Evolutionary conservation across 73 alveolate genomes (phyloP), one percentile per base, ranked within the genome.

Genomic region (Durusdinium trenchii): DNA sequence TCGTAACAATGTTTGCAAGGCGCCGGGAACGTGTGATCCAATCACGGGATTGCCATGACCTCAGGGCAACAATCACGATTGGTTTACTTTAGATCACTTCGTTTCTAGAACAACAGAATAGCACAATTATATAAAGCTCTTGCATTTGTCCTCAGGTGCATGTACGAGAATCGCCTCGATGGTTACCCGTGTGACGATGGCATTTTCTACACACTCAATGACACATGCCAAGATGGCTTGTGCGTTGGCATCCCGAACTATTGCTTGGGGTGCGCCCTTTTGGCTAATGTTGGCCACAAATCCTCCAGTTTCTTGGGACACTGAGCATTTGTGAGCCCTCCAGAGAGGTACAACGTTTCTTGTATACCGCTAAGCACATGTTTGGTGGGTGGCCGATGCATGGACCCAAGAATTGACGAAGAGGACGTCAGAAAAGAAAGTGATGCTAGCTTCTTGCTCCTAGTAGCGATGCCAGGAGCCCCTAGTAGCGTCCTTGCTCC

Each of bases 311-410:
- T 1, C 12, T 71, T n/a, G n/a, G n/a, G n/a, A n/a, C n/a, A 60
- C 1, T 0, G 89, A 28, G 16, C n/a, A n/a, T n/a, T 36, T 40
- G 36, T 38, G 54, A 3, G 52, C 62, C 16, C 45, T 79, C n/a
- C n/a, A n/a, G 40, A 69, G 75, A 90, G 96, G 96, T 90, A 90
- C 96, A 90, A 90, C 45, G 96, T 90, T 40, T 90, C 96, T 28
- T 90, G 96, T 52, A 75, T 60, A 1, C 96, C 96, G 40, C 86
- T 90, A 86, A 90, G 79, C 61, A 47, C 96, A 7, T 90, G 96
- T 45, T 52, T 90, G 75, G 54, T 75, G 51, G 73, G 79, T 7
- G 96, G 96, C 42, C 73, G 28, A 73, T 90, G 96, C 57, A 5
- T 23, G 35, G 51, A 67, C 61, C 89, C 28, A 20, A 23, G 57